phyloP scores from a whole-genome alignment of 345 rosid species.

The Gynandropsis gynandra region DNA sequence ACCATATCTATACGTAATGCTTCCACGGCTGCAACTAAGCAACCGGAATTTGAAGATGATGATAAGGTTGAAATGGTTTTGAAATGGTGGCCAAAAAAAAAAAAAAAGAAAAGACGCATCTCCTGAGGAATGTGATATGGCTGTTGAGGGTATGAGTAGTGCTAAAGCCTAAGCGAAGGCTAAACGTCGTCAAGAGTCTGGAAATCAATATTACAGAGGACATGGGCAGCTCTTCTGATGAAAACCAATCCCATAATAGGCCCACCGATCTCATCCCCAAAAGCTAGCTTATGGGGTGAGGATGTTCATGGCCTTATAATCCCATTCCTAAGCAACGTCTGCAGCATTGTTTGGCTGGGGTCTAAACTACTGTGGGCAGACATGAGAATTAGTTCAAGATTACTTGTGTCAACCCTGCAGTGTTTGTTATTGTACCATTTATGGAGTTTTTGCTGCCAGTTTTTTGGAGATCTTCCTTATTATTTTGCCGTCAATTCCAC shows the following conservation, averaged over 20 bases:
- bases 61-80: slow-evolving; percentile 32
- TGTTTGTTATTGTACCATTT: slow-evolving; percentile 65
- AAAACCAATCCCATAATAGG: too few relatives aligned
- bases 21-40: slow-evolving; percentile 54
- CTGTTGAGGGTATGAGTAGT: slow-evolving; percentile 59
- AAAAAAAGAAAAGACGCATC: slow-evolving; percentile 58
- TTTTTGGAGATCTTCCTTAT: slow-evolving; percentile 63
- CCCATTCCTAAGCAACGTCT: too few relatives aligned
- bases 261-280: too few relatives aligned
- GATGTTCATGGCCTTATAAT: too few relatives aligned
- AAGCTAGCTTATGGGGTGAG: too few relatives aligned
- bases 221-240: slow-evolving; percentile 40
- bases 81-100: too few relatives aligned
- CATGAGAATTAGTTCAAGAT: slow-evolving; percentile 59
- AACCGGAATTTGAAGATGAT: slow-evolving; percentile 58
- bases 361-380: slow-evolving; percentile 57
- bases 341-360: slow-evolving; percentile 75
- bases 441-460: slow-evolving; percentile 74
- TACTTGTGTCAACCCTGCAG: slow-evolving; percentile 68
- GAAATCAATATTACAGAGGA: slow-evolving; percentile 35
- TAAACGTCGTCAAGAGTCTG: slow-evolving; percentile 46
- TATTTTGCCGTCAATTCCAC: slow-evolving; percentile 73
- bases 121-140: slow-evolving; percentile 73
- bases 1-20: slow-evolving; percentile 36
- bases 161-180: slow-evolving; percentile 62